A percentile compares a stretch with the other conserved stretches of the same genome.
Evolutionary conservation across 352 stramenopile species (phyloP).

Genomic region (Blastocystis sp.): DNA sequence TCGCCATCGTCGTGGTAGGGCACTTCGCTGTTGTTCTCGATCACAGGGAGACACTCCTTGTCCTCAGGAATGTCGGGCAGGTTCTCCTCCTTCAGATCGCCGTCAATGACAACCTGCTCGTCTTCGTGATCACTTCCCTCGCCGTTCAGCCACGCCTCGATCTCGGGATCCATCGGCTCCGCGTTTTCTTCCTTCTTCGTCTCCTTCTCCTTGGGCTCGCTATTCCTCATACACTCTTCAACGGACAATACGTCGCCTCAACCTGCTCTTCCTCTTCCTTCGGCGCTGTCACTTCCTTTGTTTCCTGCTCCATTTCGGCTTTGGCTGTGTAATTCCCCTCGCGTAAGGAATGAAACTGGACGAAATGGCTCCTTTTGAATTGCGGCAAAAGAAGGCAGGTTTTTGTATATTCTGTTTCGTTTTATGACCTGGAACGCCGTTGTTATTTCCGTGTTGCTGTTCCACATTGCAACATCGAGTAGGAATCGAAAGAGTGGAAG

Average conservation of each 20-base stretch:
- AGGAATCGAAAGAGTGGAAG: background rate
- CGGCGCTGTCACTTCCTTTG: background rate
- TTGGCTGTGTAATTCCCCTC: background rate
- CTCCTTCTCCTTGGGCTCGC: background rate
- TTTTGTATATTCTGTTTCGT: constrained; percentile 6
- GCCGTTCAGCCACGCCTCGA: constrained; percentile 26
- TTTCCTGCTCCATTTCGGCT: background rate
- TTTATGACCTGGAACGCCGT: background rate
- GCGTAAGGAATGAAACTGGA: no score
- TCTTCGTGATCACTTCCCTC: constrained; percentile 31
- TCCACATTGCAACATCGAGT: constrained; percentile 28
- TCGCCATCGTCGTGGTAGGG: constrained; percentile 5
- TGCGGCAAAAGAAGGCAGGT: background rate
- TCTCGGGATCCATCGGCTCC: background rate
- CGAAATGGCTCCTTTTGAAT: background rate
- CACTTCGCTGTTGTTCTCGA: constrained; percentile 67
- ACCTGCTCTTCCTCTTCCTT: constrained; percentile 5
- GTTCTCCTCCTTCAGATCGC: constrained; percentile 21
- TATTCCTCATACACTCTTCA: background rate
- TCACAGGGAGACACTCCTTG: background rate
- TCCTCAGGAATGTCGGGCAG: background rate
- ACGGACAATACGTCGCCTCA: background rate
- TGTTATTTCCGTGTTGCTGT: background rate
- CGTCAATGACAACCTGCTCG: background rate
- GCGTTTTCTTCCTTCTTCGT: background rate